Percentiles rank a stretch among this genome's conserved stretches.
phyloP scores from a whole-genome alignment of 2,329 filamentous ascomycete species.

The Rutstroemia sp. region DNA sequence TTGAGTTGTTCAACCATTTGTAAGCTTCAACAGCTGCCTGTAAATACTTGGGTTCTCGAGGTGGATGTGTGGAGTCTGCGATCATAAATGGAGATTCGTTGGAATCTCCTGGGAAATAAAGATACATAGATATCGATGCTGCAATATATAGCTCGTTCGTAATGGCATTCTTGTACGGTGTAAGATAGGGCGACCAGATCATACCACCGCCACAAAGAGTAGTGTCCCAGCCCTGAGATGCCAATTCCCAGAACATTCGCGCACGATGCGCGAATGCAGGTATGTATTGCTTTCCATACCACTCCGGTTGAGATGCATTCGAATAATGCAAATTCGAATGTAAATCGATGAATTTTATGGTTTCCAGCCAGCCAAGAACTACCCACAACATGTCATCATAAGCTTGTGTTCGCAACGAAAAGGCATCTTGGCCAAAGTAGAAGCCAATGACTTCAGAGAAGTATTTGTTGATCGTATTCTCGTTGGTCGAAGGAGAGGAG shows the following conservation, averaged over 20 bases:
- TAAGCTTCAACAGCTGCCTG: slow-evolving; percentile 71
- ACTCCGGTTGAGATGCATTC: slow-evolving; percentile 36
- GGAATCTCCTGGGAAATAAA: slow-evolving; percentile 75
- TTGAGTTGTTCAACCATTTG: slow-evolving; percentile 67
- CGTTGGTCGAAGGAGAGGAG: slow-evolving; percentile 34
- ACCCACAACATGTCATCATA: slow-evolving; percentile 97
- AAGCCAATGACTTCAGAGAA: slow-evolving; percentile 71
- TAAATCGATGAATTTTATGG: slow-evolving; percentile 65
- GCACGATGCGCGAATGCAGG: slow-evolving; percentile 76
- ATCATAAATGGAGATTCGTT: slow-evolving; percentile 59
- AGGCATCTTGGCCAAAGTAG: slow-evolving; percentile 81
- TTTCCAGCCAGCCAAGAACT: slow-evolving; percentile 83
- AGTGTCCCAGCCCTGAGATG: slow-evolving; percentile 73
- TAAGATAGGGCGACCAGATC: slow-evolving; percentile 75
- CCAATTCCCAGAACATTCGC: slow-evolving; percentile 78
- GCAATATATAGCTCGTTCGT: slow-evolving; percentile 88
- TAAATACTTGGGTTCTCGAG: slow-evolving; percentile 56
- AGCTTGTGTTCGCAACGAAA: slow-evolving; percentile 67
- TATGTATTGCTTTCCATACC: slow-evolving; percentile 72
- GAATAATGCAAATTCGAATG: slow-evolving; percentile 59
- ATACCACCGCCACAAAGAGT: slow-evolving; percentile 79
- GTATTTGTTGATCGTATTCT: slow-evolving; percentile 77
- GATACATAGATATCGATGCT: slow-evolving; percentile 81
- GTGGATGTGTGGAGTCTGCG: slow-evolving; percentile 21
- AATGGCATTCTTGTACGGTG: slow-evolving; percentile 92